Evolutionary conservation across 805 yeast genomes (phyloP).

Genomic region (Saccharomycopsis javanensis): DNA sequence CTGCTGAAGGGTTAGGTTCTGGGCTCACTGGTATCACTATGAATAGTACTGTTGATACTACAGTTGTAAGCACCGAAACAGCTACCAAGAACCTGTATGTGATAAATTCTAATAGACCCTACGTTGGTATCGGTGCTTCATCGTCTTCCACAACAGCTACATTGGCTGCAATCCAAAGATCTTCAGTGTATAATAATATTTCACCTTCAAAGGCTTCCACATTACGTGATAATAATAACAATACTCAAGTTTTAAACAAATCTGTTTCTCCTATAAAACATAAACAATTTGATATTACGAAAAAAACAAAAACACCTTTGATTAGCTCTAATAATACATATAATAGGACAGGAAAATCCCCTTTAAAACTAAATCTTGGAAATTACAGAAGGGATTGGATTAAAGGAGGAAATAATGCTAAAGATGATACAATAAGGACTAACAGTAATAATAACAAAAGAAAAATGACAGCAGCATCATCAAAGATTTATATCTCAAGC

Average conservation of each 20-base stretch:
- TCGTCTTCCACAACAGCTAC: not conserved
- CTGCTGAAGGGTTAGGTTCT: not conserved
- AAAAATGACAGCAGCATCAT: not conserved
- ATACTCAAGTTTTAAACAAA: not conserved
- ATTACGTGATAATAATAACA: not conserved
- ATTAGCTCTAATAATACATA: not conserved
- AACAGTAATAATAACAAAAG: not conserved
- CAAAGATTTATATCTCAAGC: not conserved
- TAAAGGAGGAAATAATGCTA: not conserved
- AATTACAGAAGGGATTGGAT: not conserved
- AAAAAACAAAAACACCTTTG: too few species aligned
- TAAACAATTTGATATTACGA: not conserved
- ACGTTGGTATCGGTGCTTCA: not conserved
- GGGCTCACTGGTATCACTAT: not conserved
- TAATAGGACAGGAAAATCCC: constrained; percentile 3
- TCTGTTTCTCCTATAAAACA: not conserved
- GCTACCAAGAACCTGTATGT: not conserved
- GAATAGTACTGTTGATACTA: not conserved
- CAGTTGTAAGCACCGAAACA: not conserved
- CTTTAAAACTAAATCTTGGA: not conserved
- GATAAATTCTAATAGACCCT: not conserved
- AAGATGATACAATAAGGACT: not conserved
- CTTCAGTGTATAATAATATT: not conserved
- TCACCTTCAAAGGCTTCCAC: not conserved
- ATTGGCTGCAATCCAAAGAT: not conserved